These are phyloP conservation scores for Exobasidium cylindrosporum DNA, from an alignment of 1,284 basidiomycete species.

Conservation along the genomic window DNA sequence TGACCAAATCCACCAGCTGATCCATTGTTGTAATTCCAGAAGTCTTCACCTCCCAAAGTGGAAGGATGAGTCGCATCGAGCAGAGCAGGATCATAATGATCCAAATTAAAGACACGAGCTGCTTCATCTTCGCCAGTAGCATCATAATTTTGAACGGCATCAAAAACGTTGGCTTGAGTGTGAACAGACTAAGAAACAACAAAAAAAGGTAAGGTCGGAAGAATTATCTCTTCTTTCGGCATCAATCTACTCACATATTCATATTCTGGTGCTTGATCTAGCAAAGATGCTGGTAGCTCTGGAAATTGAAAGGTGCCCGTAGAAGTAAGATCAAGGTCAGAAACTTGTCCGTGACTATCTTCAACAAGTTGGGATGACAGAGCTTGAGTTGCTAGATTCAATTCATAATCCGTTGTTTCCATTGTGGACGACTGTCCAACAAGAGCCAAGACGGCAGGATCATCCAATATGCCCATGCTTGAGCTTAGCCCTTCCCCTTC, in stretches of 20 bases:
- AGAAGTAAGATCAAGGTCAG: conserved; percentile 26
- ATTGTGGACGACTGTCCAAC: not conserved
- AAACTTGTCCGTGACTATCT: not conserved
- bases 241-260: conserved; percentile 45
- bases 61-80: not conserved
- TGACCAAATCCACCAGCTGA: not conserved
- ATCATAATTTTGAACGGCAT: conserved; percentile 18
- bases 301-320: conserved; percentile 41
- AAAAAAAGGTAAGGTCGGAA: not conserved
- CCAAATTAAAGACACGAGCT: conserved; percentile 4
- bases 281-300: conserved; percentile 40
- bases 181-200: conserved; percentile 36
- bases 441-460: not conserved
- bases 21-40: conserved; percentile 2
- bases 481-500: not conserved
- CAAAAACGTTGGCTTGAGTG: conserved; percentile 48
- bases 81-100: conserved; percentile 6
- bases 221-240: not conserved
- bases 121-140: conserved; percentile 15
- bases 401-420: not conserved
- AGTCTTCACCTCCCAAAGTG: not conserved
- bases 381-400: not conserved
- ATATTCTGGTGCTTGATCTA: conserved; percentile 44
- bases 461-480: not conserved
- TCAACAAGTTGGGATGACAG: conserved; percentile 7